Conservation (phyloP, 768 basidiomycete species). For the Suillus decipiens region DNA sequence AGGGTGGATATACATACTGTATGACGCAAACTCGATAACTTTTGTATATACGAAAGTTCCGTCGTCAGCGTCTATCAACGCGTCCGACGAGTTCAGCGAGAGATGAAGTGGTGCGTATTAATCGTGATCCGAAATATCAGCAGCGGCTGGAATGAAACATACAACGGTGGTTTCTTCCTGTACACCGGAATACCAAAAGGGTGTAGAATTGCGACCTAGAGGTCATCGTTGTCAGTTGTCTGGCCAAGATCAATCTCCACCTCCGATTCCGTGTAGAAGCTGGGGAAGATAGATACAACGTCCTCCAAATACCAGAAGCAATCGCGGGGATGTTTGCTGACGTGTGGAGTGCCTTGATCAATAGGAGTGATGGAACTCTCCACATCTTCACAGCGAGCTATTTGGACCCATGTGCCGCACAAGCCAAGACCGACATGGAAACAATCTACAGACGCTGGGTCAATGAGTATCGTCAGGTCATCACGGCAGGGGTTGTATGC, state of each 20-base stretch:
- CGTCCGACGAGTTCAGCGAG: neutral
- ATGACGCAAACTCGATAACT: neutral
- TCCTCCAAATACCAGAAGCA: conserved; percentile 62
- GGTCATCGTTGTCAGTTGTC: conserved; percentile 1
- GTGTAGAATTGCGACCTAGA: neutral
- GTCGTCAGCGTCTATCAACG: neutral
- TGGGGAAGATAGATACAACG: conserved; percentile 49
- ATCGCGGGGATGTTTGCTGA: conserved; percentile 14
- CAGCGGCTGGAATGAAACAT: neutral
- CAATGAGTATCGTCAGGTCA: conserved; percentile 32
- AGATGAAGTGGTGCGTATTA: neutral
- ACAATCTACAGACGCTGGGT: conserved; percentile 15
- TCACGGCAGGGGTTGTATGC: conserved; percentile 42
- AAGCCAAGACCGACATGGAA: conserved; percentile 34
- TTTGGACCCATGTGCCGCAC: conserved; percentile 38
- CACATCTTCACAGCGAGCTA: conserved; percentile 21
- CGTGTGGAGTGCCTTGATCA: neutral
- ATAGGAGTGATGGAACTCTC: neutral
- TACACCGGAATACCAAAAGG: neutral
- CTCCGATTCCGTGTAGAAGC: conserved; percentile 41
- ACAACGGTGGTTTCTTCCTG: neutral
- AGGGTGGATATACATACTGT: neutral
- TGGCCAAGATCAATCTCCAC: conserved; percentile 4
- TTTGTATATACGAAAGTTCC: neutral
- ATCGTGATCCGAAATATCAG: neutral